phyloP scores from a whole-genome alignment of 768 basidiomycete genomes.

The Butyriboletus loyo region DNA sequence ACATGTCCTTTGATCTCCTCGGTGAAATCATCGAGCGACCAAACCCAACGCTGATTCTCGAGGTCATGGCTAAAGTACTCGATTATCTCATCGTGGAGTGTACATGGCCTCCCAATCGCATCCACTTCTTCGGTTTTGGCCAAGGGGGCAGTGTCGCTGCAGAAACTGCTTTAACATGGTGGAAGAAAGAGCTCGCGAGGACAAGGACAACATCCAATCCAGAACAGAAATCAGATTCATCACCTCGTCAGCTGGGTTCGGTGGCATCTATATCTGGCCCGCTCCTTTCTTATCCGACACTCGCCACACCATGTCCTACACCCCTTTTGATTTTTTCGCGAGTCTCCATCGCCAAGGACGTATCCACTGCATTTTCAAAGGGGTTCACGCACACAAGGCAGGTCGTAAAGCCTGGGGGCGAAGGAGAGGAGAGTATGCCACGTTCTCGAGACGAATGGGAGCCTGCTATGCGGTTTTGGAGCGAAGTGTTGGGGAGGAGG shows the following conservation, averaged over 20 bases:
- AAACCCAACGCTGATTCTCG: slow-evolving; percentile 68
- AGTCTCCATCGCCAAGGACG: slow-evolving; percentile 41
- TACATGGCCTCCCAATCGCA: slow-evolving; percentile 61
- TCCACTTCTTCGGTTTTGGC: slow-evolving; percentile 86
- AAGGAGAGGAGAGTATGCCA: slow-evolving; percentile 63
- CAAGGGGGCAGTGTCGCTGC: slow-evolving; percentile 81
- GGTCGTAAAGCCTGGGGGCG: slow-evolving; percentile 38
- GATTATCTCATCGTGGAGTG: slow-evolving; percentile 57
- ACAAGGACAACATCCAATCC: slow-evolving; percentile 4
- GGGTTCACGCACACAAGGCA: slow-evolving; percentile 54
- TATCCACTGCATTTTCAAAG: slow-evolving; percentile 53
- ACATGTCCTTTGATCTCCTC: slow-evolving; percentile 72
- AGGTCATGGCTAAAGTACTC: slow-evolving; percentile 50
- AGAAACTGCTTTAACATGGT: slow-evolving; percentile 61
- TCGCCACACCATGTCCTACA: slow-evolving; percentile 50
- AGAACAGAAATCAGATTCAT: slow-evolving; percentile 2
- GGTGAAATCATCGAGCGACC: slow-evolving; percentile 70
- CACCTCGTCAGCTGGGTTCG: slow-evolving; percentile 50
- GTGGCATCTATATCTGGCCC: slow-evolving; percentile 70
- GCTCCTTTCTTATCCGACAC: slow-evolving; percentile 74
- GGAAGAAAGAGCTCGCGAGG: slow-evolving; percentile 38
- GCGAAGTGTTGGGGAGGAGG: slow-evolving; percentile 56
- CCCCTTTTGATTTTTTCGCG: slow-evolving; percentile 62
- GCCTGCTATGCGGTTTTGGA: slow-evolving; percentile 87
- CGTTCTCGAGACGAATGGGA: slow-evolving; percentile 74